Percentiles rank a stretch among this genome's conserved stretches.
Evolutionary conservation across 2,329 filamentous ascomycete species (phyloP).

Genomic region (Alternaria arborescens): DNA sequence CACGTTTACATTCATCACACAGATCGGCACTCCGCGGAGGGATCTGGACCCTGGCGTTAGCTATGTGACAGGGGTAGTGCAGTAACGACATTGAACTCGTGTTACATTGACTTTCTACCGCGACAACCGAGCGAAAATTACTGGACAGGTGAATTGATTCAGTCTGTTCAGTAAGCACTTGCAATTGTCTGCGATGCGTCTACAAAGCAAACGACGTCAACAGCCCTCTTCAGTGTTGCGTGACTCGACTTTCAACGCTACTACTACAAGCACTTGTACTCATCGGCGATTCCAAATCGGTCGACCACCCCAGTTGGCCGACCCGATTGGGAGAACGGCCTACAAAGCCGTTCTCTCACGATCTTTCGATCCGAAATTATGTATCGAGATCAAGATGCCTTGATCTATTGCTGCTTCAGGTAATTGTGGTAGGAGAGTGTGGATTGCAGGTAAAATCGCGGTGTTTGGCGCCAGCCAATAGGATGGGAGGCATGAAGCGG

Average conservation of each 20-base stretch:
- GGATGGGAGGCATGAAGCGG: too few relatives aligned
- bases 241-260: background rate
- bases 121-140: background rate
- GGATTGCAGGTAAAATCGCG: background rate
- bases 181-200: background rate
- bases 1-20: constrained; percentile 2
- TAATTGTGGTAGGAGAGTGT: background rate
- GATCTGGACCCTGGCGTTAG: constrained; percentile 3
- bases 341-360: background rate
- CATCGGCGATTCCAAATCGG: background rate
- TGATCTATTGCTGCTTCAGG: background rate
- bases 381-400: background rate
- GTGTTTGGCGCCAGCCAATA: constrained; percentile 4
- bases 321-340: background rate
- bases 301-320: background rate
- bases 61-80: background rate
- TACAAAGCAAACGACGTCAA: background rate
- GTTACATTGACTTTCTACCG: background rate
- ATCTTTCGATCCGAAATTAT: background rate
- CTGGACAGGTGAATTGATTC: too few relatives aligned
- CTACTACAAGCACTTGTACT: background rate
- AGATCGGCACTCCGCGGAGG: constrained; percentile 3
- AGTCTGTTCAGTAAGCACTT: background rate
- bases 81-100: background rate
- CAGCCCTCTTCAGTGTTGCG: background rate